Base-by-base conservation (phyloP, 2,329 filamentous ascomycete species). In the Pseudogymnoascus sp. region DNA sequence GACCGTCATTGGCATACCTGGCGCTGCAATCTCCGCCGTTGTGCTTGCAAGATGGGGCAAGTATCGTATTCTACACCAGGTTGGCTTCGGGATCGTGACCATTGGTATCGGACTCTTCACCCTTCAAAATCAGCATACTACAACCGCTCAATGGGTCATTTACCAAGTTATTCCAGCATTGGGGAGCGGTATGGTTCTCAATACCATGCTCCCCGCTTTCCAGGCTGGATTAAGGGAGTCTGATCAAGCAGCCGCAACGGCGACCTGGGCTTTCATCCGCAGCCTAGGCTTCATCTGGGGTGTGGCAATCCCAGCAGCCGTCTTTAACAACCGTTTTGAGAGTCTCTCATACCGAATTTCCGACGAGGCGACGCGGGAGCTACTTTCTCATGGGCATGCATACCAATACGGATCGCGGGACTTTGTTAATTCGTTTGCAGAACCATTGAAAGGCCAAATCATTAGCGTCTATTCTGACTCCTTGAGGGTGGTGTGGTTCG, bases 271-370 rank as follows among this genome's bases (percentile, higher is more conserved):
- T 17, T 53, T 53, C 64, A 69, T 79, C 64, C 76, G 79, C 50
- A 76, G 71, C 61, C 76, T 82, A 17, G 80, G 80, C 4, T 69
- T 73, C 21, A 75, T 77, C 6, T 77, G 80, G 68, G 80, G 78
- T 15, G 59, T 60, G 5, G 38, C 38, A 23, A 60, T 37, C 38
- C 59, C 59, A 23, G 59, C 59, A n/a, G 59, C 59, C 31, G 23
- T 60, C 4, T 60, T 60, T 10, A 60, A 60, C 31, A 60, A 60
- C 29, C 21, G 38, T 29, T 60, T 60, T 29, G 29, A 42, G 19
- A 37, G 40, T 6, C 33, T 60, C 9, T 37, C 59, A 17, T 60
- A 44, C 33, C 23, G 59, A 17, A 60, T 60, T 60, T 7, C 26
- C 29, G 59, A 42, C 6, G 13, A 7, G 10, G 59, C 29, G 29